phyloP scores from a whole-genome alignment of 75 land plant genomes.

The Pseudotsuga menziesii region DNA sequence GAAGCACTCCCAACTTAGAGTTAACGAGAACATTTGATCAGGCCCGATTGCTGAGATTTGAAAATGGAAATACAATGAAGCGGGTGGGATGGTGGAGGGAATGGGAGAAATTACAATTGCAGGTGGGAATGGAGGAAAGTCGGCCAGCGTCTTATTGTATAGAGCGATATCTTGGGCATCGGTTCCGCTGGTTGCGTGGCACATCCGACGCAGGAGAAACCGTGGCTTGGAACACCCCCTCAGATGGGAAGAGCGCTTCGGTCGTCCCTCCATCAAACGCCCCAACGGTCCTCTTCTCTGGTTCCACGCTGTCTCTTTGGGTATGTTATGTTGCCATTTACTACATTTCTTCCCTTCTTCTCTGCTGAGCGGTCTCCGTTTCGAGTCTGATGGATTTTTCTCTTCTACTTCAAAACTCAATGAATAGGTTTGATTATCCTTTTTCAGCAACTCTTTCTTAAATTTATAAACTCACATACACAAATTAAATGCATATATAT shows the following conservation, averaged over 20 bases:
- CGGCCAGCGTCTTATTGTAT: constrained; percentile 37
- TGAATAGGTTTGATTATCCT: too few relatives aligned
- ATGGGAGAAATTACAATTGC: not conserved
- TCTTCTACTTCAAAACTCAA: not conserved
- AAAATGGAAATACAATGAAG: not conserved
- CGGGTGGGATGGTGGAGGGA: not conserved
- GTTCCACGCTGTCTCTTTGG: constrained; percentile 98
- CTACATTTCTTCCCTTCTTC: not conserved
- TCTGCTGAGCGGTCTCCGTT: not conserved
- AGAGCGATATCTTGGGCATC: constrained; percentile 45
- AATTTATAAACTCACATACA: too few relatives aligned
- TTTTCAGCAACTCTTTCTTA: too few relatives aligned
- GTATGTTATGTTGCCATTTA: constrained; percentile 19
- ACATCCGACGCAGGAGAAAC: constrained; percentile 38
- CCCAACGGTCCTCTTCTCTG: constrained; percentile 83
- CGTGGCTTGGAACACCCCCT: constrained; percentile 72
- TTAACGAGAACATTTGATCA: too few relatives aligned
- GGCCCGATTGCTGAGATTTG: too few relatives aligned
- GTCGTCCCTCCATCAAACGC: constrained; percentile 58
- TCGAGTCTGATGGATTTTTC: not conserved
- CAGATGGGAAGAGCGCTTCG: constrained; percentile 77
- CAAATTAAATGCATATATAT: too few relatives aligned
- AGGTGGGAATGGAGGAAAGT: constrained; percentile 10
- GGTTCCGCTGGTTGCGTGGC: constrained; percentile 51
- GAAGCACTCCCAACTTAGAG: too few relatives aligned